Evolutionary conservation across 148 eudicot genomes (phyloP).

Genomic region (Vaccinium myrtillus): DNA sequence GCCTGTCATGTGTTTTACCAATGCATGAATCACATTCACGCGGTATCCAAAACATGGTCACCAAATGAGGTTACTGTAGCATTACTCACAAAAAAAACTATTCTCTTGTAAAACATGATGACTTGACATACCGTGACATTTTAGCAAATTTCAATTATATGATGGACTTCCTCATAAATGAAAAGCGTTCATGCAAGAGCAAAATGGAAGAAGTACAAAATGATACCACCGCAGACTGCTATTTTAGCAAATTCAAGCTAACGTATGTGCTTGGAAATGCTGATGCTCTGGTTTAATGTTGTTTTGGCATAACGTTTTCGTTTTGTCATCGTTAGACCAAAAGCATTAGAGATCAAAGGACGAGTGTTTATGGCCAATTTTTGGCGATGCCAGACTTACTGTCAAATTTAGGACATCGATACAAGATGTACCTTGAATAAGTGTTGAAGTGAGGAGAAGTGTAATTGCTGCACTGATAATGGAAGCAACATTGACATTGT

Average conservation of each 20-base stretch:
- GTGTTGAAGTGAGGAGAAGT: slow-evolving; percentile 17
- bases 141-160: not conserved
- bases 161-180: not conserved
- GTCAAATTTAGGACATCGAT: not conserved
- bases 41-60: too few species aligned
- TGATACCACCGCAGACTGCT: not conserved
- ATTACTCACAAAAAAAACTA: too few species aligned
- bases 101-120: not conserved
- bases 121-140: not conserved
- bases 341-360: not conserved
- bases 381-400: not conserved
- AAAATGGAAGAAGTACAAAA: not conserved
- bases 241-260: not conserved
- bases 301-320: not conserved
- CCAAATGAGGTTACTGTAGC: too few species aligned
- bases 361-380: not conserved
- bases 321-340: not conserved
- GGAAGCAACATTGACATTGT: not conserved
- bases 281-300: not conserved
- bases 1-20: too few species aligned
- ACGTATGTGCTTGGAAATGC: not conserved
- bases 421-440: slow-evolving; percentile 16
- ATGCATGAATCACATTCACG: too few species aligned
- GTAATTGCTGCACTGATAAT: not conserved
- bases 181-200: not conserved